Evolutionary conservation across 345 rosid genomes (phyloP).

Genomic region (Nephelium lappaceum): DNA sequence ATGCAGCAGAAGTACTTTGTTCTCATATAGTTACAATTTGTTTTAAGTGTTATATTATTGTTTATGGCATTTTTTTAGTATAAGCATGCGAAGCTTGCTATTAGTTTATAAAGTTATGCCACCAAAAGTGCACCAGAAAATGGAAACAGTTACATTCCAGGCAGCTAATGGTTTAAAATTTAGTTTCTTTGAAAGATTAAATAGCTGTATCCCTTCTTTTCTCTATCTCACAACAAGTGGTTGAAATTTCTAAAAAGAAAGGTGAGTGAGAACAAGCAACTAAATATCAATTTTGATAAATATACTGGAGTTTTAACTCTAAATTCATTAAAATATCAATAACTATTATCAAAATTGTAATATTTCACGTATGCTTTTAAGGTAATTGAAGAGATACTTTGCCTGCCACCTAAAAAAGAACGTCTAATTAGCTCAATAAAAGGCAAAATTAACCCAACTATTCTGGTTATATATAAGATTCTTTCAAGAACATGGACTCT

Average conservation of each 20-base stretch:
- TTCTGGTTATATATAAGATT: not conserved
- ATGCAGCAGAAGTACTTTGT: not conserved
- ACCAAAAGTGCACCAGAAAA: not conserved
- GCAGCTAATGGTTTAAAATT: too few species aligned
- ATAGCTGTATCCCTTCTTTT: too few species aligned
- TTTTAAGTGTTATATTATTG: not conserved
- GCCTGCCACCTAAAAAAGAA: not conserved
- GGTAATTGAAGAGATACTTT: not conserved
- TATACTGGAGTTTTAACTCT: too few species aligned
- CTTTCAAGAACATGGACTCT: not conserved
- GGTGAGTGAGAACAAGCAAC: too few species aligned
- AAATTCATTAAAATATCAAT: too few species aligned
- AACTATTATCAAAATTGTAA: too few species aligned
- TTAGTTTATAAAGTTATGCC: not conserved
- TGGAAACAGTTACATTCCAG: not conserved
- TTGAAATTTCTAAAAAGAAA: too few species aligned
- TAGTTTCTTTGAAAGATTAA: too few species aligned
- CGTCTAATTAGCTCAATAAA: conserved; percentile 5
- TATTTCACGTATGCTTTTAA: too few species aligned
- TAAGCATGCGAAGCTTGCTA: not conserved
- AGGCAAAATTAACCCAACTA: not conserved
- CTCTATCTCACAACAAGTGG: too few species aligned
- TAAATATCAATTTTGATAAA: too few species aligned
- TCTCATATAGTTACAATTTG: not conserved
- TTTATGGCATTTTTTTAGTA: not conserved